Conservation (phyloP, 768 basidiomycete species). For the Nidularia sp. region DNA sequence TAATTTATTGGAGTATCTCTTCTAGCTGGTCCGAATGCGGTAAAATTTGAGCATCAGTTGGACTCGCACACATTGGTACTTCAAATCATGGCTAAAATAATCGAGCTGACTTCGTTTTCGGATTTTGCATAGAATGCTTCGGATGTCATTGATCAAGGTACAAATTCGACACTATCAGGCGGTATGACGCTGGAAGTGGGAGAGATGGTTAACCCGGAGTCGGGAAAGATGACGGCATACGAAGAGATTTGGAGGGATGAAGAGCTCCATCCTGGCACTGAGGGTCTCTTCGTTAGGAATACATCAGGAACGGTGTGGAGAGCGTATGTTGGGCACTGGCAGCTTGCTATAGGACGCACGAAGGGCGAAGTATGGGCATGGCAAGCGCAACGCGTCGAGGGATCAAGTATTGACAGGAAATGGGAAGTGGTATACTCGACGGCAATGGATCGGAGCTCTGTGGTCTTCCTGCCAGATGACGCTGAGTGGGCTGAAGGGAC, state of each 20-base stretch:
- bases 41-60: constrained; percentile 23
- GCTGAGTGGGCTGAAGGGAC: too few relatives aligned
- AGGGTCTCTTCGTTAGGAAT: constrained; percentile 10
- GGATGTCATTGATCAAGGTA: constrained; percentile 16
- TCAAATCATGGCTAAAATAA: not conserved
- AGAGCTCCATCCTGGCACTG: constrained; percentile 7
- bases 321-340: too few relatives aligned
- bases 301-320: constrained; percentile 7
- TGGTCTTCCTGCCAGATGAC: too few relatives aligned
- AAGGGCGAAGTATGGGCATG: too few relatives aligned
- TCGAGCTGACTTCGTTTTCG: not conserved
- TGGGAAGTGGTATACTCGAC: too few relatives aligned
- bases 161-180: constrained; percentile 17
- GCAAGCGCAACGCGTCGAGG: too few relatives aligned
- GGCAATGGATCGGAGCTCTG: too few relatives aligned
- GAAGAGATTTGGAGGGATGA: constrained; percentile 29
- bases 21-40: constrained; percentile 10
- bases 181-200: constrained; percentile 25
- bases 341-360: too few relatives aligned
- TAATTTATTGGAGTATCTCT: not conserved
- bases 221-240: constrained; percentile 18
- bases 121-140: not conserved
- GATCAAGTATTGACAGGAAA: too few relatives aligned
- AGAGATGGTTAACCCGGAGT: constrained; percentile 27
- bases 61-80: constrained; percentile 25